These are phyloP conservation scores for Podospora anserina DNA, from an alignment of 495 filamentous ascomycete genomes.

Conservation along the genomic window DNA sequence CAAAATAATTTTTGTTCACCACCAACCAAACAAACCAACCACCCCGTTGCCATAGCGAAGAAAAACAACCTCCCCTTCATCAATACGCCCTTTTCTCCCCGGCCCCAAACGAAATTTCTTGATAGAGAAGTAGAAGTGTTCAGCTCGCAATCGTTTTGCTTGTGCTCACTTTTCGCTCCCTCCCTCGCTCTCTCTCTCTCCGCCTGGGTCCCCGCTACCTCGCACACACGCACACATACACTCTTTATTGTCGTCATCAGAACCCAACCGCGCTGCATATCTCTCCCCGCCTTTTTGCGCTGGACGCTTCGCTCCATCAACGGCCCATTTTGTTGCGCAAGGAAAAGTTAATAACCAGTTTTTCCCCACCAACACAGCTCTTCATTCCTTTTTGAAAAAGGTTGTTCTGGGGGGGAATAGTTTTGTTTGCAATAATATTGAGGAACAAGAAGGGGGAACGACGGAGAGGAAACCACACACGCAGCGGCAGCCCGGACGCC, in stretches of 20 bases:
- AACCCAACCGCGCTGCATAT: no score
- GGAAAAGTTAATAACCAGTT: no score
- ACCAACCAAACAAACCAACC: slow-evolving; percentile 9
- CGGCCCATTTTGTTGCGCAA: no score
- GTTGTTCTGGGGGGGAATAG: no score
- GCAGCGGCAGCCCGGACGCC: slow-evolving; percentile 36
- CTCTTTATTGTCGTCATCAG: slow-evolving; percentile 5
- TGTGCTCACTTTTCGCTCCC: background rate
- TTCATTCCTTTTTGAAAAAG: no score
- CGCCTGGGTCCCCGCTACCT: no score
- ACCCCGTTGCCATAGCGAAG: slow-evolving; percentile 4
- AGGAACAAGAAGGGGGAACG: background rate
- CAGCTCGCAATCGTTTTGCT: no score
- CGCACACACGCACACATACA: background rate
- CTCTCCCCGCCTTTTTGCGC: no score
- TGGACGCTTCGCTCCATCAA: no score
- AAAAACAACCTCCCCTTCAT: background rate
- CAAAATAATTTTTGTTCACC: background rate
- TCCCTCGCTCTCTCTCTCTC: background rate
- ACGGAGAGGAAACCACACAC: slow-evolving; percentile 35
- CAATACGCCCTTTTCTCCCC: background rate
- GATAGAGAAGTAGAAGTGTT: no score
- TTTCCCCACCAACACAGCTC: no score
- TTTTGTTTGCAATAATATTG: background rate
- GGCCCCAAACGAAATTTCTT: background rate